phyloP scores from a whole-genome alignment of 2,329 filamentous ascomycete species.

The Neopestalotiopsis sp. region DNA sequence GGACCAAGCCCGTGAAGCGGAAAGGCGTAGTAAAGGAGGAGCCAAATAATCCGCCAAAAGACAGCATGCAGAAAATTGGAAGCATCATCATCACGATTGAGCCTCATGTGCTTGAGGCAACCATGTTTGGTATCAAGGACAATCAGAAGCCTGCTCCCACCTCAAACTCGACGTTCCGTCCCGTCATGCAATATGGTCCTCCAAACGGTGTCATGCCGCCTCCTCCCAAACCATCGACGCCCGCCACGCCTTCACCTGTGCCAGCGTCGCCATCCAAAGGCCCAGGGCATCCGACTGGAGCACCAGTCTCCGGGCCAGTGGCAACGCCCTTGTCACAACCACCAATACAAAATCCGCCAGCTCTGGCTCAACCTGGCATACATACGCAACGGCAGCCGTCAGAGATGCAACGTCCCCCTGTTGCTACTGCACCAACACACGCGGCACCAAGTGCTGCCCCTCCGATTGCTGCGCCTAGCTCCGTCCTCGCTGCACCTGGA shows the following conservation, averaged over 20 bases:
- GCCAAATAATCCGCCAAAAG: constrained; percentile 69
- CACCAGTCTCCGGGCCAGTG: constrained; percentile 19
- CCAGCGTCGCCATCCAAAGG: constrained; percentile 7
- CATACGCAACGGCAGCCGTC: constrained; percentile 21
- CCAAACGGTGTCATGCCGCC: constrained; percentile 67
- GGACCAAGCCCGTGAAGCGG: constrained; percentile 74
- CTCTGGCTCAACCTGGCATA: constrained; percentile 23
- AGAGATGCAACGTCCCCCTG: constrained; percentile 19
- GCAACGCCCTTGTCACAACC: constrained; percentile 12
- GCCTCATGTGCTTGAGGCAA: constrained; percentile 79
- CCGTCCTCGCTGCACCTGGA: constrained; percentile 36
- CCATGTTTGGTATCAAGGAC: constrained; percentile 74
- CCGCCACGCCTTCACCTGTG: constrained; percentile 20
- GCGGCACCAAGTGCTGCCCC: constrained; percentile 31
- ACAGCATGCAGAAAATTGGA: constrained; percentile 76
- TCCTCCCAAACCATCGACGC: constrained; percentile 43
- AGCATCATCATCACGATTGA: constrained; percentile 77
- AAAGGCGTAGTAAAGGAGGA: constrained; percentile 69
- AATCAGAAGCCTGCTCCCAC: constrained; percentile 51
- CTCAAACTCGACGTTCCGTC: constrained; percentile 48
- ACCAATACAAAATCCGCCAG: constrained; percentile 15
- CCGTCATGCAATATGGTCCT: constrained; percentile 69
- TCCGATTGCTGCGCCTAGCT: constrained; percentile 25
- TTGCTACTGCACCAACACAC: constrained; percentile 19
- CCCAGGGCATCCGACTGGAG: constrained; percentile 13